phyloP scores from a whole-genome alignment of 257 asterid genomes.

The Gentiana macrophylla region DNA sequence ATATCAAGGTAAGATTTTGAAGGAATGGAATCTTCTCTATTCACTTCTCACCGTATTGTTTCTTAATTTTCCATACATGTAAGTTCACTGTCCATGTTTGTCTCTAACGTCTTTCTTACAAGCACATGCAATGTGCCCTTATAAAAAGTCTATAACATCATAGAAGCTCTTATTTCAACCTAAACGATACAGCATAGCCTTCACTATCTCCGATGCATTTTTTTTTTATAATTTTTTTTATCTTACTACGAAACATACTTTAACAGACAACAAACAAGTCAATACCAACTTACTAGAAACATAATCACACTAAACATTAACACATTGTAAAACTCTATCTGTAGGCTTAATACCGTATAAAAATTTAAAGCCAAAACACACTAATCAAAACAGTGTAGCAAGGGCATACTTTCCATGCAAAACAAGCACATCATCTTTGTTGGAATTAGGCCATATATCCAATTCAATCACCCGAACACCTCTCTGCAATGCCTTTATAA shows the following conservation, averaged over 20 bases:
- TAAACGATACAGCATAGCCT: no score
- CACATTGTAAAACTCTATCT: no score
- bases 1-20: no score
- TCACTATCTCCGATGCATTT: no score
- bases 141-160: not conserved
- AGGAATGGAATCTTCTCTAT: not conserved
- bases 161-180: not conserved
- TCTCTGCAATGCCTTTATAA: conserved; percentile 36
- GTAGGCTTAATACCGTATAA: no score
- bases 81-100: not conserved
- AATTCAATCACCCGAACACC: conserved; percentile 70
- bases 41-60: not conserved
- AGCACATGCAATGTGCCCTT: not conserved
- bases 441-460: conserved; percentile 79
- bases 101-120: not conserved
- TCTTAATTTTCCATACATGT: not conserved
- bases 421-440: conserved; percentile 45
- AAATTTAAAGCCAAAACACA: no score
- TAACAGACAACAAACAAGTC: not conserved
- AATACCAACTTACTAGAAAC: no score
- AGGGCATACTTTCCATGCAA: conserved; percentile 63
- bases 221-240: not conserved
- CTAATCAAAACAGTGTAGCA: not conserved
- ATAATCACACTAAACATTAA: no score
- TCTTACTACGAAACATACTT: not conserved